Evolutionary conservation across 164 flowering plant genomes (phyloP), one percentile per base, ranked within the genome.

Genomic region (Tinospora cordifolia): DNA sequence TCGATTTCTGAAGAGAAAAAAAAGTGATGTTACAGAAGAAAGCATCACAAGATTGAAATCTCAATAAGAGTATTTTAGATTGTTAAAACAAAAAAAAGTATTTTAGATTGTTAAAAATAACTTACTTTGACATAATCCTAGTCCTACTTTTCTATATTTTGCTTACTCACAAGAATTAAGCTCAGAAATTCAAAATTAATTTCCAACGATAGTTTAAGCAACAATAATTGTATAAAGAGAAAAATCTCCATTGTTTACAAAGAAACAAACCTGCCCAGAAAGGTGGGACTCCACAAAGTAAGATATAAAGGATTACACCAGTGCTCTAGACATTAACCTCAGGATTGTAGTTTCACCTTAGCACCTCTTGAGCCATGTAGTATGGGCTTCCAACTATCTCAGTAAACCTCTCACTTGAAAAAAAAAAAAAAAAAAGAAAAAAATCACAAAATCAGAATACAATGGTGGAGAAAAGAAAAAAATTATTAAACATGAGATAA

Each of bases 311-410:
- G 70, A 92, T 86, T 1, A 92, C 94, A 75, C 98, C 98, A 73
- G 96, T 94, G 81, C 98, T 90, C 98, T 96, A 92, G 40, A 92
- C 90, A 84, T 92, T 96, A 8, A 90, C 79, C 77, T 92, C 96
- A 13, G 87, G 96, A 17, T 96, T 96, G 75, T 92, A 92, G 70
- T 89, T 86, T 38, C 93, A 77, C 66, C 81, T 92, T 21, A 92
- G 87, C 51, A 92, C 98, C 85, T 92, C 98, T 39, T 96, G 98
- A 65, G 98, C 98, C 98, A 92, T 92, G 82, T 92, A 92, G 70
- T 90, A 92, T 64, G 98, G 98, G 78, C 98, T 92, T 65, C 98
- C 98, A 58, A 92, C 98, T 63, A 92, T 92, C 81, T 92, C 98
- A 47, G 74, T 82, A 71, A 90, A 92, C 67, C 58, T 85, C 72